Percentiles rank a stretch among this genome's conserved stretches.
These are phyloP conservation scores for Chondrus crispus DNA, from an alignment of 23 red algal genomes.

Conservation along the genomic window DNA sequence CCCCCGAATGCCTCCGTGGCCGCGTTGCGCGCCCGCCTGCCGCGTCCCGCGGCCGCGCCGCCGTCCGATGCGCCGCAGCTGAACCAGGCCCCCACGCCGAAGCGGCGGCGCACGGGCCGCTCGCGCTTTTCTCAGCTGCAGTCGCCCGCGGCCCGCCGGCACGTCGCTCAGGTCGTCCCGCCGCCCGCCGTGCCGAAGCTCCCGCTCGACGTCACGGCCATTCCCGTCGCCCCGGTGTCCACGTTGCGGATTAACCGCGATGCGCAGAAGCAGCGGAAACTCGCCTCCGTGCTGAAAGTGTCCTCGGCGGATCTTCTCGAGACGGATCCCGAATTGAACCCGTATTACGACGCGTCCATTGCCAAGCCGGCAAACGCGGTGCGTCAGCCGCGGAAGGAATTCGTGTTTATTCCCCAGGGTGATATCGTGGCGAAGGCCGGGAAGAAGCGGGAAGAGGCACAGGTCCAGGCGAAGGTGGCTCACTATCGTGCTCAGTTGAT, in stretches of 20 bases:
- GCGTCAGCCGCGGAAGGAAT: conserved; percentile 10
- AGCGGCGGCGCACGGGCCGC: background rate
- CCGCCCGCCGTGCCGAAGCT: background rate
- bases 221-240: conserved; percentile 56
- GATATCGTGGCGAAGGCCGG: conserved; percentile 55
- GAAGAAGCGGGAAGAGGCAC: conserved; percentile 49
- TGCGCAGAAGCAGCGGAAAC: conserved; percentile 30
- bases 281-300: conserved; percentile 60
- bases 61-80: background rate
- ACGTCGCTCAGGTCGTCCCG: background rate
- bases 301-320: conserved; percentile 56
- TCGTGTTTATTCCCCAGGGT: conserved; percentile 55
- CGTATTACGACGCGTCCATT: conserved; percentile 58
- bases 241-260: conserved; percentile 46
- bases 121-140: background rate
- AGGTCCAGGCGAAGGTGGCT: conserved; percentile 14
- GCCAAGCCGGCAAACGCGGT: background rate
- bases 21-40: background rate
- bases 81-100: too few species aligned
- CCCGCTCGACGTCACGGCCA: conserved; percentile 41
- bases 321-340: conserved; percentile 56
- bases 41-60: background rate
- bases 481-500: conserved; percentile 35
- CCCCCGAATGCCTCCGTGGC: background rate
- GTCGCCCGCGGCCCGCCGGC: background rate